phyloP scores from a whole-genome alignment of 2,329 filamentous ascomycete genomes.

The Fonsecaea pedrosoi region DNA sequence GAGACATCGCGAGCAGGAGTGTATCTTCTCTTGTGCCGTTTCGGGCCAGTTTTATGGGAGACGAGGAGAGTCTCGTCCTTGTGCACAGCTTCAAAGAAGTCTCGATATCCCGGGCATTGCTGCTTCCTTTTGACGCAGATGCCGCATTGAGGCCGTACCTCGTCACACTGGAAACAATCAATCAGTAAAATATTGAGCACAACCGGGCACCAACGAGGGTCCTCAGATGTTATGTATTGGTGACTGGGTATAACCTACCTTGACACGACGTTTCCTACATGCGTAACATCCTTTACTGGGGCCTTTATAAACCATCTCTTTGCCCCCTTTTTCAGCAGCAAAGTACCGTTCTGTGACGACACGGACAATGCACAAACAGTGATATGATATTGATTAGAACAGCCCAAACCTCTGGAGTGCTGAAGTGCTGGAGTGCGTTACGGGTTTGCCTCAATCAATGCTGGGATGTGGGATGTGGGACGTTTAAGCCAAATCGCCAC shows the following conservation, averaged over 20 bases:
- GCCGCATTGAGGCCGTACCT: constrained; percentile 30
- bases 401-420: no score
- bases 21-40: constrained; percentile 10
- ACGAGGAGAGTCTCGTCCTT: constrained; percentile 27
- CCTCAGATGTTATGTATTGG: neutral
- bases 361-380: neutral
- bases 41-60: constrained; percentile 16
- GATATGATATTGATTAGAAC: neutral
- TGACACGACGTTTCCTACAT: constrained; percentile 34
- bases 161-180: constrained; percentile 28
- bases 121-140: constrained; percentile 32
- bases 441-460: no score
- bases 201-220: neutral
- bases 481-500: neutral
- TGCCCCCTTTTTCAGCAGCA: neutral
- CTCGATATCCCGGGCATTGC: constrained; percentile 30
- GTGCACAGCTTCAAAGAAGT: constrained; percentile 30
- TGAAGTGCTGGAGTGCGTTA: no score
- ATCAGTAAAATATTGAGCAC: constrained; percentile 2
- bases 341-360: neutral
- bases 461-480: neutral
- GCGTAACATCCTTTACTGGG: constrained; percentile 32
- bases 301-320: constrained; percentile 36
- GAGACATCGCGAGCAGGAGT: neutral
- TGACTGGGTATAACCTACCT: constrained; percentile 7